Conservation (phyloP, 306 rosid genomes). For the Calophaca sinica region DNA sequence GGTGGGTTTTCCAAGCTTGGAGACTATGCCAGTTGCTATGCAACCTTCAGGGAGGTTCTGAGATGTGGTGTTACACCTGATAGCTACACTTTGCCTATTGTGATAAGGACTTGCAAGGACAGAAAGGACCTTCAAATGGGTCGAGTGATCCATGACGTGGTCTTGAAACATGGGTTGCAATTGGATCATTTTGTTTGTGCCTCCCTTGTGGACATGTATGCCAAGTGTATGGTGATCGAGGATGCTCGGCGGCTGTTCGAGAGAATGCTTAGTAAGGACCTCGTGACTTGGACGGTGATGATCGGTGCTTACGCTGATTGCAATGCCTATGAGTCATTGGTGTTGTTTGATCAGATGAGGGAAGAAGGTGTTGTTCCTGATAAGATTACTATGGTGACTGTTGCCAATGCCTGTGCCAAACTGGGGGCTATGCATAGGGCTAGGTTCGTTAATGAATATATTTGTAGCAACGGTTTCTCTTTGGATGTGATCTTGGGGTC, state of each 20-base stretch:
- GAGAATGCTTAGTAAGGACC: slow-evolving; percentile 64
- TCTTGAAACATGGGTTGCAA: slow-evolving; percentile 63
- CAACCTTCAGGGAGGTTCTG: slow-evolving; percentile 66
- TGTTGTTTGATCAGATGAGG: slow-evolving; percentile 74
- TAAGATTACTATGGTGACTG: slow-evolving; percentile 71
- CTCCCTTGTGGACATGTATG: slow-evolving; percentile 75
- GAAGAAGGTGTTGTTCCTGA: slow-evolving; percentile 73
- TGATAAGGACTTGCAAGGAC: slow-evolving; percentile 70
- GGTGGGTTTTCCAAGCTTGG: slow-evolving; percentile 74
- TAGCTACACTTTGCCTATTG: slow-evolving; percentile 71
- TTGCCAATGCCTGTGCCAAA: slow-evolving; percentile 80
- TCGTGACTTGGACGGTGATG: slow-evolving; percentile 81
- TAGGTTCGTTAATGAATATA: slow-evolving; percentile 59
- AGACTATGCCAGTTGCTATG: slow-evolving; percentile 57
- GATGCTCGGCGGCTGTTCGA: slow-evolving; percentile 67
- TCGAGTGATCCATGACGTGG: slow-evolving; percentile 56
- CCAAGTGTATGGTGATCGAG: slow-evolving; percentile 58
- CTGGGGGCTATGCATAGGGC: slow-evolving; percentile 80
- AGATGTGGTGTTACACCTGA: slow-evolving; percentile 55
- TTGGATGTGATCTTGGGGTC: slow-evolving; percentile 77
- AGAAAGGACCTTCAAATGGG: slow-evolving; percentile 61
- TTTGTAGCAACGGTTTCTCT: slow-evolving; percentile 53
- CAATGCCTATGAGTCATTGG: slow-evolving; percentile 64
- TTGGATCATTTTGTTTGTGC: slow-evolving; percentile 67
- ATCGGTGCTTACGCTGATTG: slow-evolving; percentile 66